These are phyloP conservation scores for Pseudogymnoascus sp. DNA, from an alignment of 2,329 filamentous ascomycete species.

Conservation along the genomic window DNA sequence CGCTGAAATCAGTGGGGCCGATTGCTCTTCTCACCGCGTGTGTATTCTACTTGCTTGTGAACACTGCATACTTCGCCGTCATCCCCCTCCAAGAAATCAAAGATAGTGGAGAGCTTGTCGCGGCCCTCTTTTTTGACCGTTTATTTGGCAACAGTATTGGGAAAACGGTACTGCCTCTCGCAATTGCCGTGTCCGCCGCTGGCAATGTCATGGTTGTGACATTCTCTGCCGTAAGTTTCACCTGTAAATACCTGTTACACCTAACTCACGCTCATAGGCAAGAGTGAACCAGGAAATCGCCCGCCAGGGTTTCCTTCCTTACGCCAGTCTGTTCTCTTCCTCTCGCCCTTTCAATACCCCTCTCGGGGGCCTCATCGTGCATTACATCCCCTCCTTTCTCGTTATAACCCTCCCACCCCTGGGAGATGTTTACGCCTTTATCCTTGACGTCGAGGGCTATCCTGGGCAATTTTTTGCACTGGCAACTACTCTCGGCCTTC, in stretches of 20 bases:
- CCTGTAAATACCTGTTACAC: no score
- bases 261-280: conserved; percentile 28
- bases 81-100: conserved; percentile 48
- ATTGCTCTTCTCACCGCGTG: conserved; percentile 45
- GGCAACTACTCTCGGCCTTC: conserved; percentile 24
- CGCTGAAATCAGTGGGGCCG: conserved; percentile 48
- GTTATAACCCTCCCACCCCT: conserved; percentile 45
- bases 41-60: conserved; percentile 48
- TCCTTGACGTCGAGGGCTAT: conserved; percentile 33
- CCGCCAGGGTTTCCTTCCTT: conserved; percentile 40
- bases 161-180: conserved; percentile 36
- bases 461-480: conserved; percentile 37
- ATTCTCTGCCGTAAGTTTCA: conserved; percentile 44
- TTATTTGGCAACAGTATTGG: conserved; percentile 37
- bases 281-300: conserved; percentile 42
- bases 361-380: conserved; percentile 40
- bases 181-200: conserved; percentile 39
- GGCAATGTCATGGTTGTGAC: conserved; percentile 43
- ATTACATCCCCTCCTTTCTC: conserved; percentile 54
- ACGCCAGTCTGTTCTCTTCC: conserved; percentile 28
- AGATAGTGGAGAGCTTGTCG: conserved; percentile 46
- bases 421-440: conserved; percentile 27
- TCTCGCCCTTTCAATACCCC: conserved; percentile 21
- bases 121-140: conserved; percentile 50
- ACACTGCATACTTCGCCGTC: conserved; percentile 53